A percentile compares a stretch with the other conserved stretches of the same genome.
phyloP scores from a whole-genome alignment of 495 filamentous ascomycete species.

The Neurospora pannonica region DNA sequence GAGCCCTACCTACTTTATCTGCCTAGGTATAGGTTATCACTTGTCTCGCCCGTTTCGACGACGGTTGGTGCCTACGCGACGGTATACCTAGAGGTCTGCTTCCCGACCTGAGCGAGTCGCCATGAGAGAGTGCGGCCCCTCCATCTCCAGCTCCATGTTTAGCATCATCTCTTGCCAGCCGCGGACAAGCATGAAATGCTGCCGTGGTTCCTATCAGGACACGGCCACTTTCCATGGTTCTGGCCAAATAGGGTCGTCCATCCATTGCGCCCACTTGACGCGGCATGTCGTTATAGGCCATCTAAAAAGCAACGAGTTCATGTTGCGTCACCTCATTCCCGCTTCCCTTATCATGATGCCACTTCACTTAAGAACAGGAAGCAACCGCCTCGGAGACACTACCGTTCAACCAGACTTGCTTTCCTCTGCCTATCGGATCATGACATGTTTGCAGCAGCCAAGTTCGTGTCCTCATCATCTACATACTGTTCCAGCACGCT shows the following conservation, averaged over 20 bases:
- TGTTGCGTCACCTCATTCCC: neutral
- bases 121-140: neutral
- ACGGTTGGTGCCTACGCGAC: neutral
- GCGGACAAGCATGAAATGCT: neutral
- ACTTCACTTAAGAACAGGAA: neutral
- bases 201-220: neutral
- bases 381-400: neutral
- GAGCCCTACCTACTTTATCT: neutral
- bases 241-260: neutral
- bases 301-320: neutral
- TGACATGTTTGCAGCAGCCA: neutral
- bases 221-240: neutral
- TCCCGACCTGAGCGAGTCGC: neutral
- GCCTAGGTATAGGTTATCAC: neutral
- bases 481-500: neutral
- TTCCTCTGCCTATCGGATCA: neutral
- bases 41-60: neutral
- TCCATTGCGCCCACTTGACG: neutral
- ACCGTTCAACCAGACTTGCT: neutral
- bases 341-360: neutral
- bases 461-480: neutral
- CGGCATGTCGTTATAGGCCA: neutral
- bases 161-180: neutral
- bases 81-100: neutral
- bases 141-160: neutral